Percentiles rank a stretch among this genome's conserved stretches.
phyloP scores from a whole-genome alignment of 2,329 filamentous ascomycete genomes.

The Aaosphaeria pasadenensis region DNA sequence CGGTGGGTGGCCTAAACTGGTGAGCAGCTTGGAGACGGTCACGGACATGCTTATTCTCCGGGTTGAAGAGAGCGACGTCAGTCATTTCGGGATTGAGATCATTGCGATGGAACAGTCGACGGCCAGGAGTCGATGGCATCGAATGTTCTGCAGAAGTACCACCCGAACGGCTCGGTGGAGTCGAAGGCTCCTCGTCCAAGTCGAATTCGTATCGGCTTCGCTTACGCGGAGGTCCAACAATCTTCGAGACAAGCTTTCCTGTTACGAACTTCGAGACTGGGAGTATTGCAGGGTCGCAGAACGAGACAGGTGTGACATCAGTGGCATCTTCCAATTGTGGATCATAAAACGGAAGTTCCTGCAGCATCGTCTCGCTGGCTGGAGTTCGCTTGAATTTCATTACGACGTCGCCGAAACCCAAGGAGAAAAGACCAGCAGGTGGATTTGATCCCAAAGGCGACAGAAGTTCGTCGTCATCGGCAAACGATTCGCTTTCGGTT shows the following conservation, averaged over 20 bases:
- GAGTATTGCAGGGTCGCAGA: constrained; percentile 57
- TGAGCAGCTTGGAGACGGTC: constrained; percentile 88
- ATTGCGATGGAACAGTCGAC: constrained; percentile 36
- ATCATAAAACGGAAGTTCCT: constrained; percentile 78
- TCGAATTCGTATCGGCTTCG: constrained; percentile 79
- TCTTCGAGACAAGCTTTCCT: constrained; percentile 70
- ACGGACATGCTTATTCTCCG: constrained; percentile 83
- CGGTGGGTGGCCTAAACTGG: constrained; percentile 88
- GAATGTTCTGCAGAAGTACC: constrained; percentile 42
- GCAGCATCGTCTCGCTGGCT: constrained; percentile 71
- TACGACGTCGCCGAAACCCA: constrained; percentile 78
- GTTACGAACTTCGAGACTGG: constrained; percentile 85
- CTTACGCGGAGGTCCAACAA: constrained; percentile 66
- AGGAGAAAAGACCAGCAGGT: constrained; percentile 77
- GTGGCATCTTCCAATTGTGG: constrained; percentile 28
- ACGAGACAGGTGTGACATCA: constrained; percentile 30
- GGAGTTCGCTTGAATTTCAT: constrained; percentile 74
- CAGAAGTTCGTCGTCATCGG: constrained; percentile 39
- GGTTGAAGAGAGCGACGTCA: constrained; percentile 82
- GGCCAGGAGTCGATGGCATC: constrained; percentile 38
- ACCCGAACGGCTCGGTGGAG: constrained; percentile 36
- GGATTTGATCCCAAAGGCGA: constrained; percentile 46
- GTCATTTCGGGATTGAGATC: constrained; percentile 66
- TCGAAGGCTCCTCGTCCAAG: constrained; percentile 60
- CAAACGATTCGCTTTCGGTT: constrained; percentile 37